phyloP scores from a whole-genome alignment of 2,329 filamentous ascomycete species.

The Penicillium occitanis region DNA sequence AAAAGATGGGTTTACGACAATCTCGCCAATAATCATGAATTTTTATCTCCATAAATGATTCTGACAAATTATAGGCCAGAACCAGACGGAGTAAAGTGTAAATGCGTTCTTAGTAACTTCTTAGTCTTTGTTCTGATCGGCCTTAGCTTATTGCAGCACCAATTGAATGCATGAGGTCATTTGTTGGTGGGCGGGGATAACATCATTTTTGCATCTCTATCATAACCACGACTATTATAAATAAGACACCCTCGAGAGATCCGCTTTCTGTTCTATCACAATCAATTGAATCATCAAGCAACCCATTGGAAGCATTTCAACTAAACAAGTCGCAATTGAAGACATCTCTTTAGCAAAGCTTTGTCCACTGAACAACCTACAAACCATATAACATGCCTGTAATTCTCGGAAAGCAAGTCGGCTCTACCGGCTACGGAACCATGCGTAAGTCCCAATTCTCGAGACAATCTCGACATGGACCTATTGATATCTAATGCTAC shows the following conservation, averaged over 20 bases:
- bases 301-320: not conserved
- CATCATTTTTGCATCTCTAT: not conserved
- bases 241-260: not conserved
- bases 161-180: constrained; percentile 5
- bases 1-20: not conserved
- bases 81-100: not conserved
- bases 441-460: constrained; percentile 21
- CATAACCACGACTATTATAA: not conserved
- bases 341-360: not conserved
- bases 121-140: not conserved
- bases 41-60: not conserved
- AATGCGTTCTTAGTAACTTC: not conserved
- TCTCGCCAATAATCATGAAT: not conserved
- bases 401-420: constrained; percentile 23
- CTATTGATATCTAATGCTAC: too few relatives aligned
- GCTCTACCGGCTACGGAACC: constrained; percentile 24
- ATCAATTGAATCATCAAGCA: not conserved
- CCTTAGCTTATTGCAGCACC: not conserved
- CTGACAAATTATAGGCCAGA: not conserved
- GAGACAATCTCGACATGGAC: too few relatives aligned
- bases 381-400: constrained; percentile 21
- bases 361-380: not conserved
- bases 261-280: not conserved
- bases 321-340: not conserved
- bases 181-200: not conserved